A percentile compares a stretch with the other conserved stretches of the same genome.
Evolutionary conservation across 2,329 filamentous ascomycete genomes (phyloP).

Genomic region (Cordyceps pruinosa): DNA sequence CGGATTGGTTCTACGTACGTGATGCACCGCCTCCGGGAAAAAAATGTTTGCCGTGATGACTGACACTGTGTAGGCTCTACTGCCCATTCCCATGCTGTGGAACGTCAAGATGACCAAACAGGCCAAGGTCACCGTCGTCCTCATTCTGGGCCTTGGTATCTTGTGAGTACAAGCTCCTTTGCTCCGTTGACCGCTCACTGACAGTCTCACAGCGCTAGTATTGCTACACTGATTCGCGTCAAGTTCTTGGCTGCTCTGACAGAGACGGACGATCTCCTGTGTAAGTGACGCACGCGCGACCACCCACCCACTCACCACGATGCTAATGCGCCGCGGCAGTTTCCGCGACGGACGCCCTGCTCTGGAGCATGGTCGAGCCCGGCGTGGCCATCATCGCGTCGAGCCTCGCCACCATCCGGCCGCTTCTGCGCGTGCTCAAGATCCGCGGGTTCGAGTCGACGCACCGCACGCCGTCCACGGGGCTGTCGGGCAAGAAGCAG

Average conservation of each 20-base stretch:
- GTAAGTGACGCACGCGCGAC: conserved; percentile 28
- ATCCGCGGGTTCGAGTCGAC: conserved; percentile 41
- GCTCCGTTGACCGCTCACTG: neutral
- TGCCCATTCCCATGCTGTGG: conserved; percentile 50
- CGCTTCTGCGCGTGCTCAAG: conserved; percentile 42
- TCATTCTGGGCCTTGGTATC: conserved; percentile 42
- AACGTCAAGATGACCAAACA: conserved; percentile 45
- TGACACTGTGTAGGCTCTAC: conserved; percentile 32
- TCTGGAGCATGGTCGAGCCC: conserved; percentile 52
- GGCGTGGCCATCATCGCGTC: conserved; percentile 49
- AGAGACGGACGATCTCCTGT: conserved; percentile 39
- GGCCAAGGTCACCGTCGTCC: conserved; percentile 44
- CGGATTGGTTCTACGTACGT: conserved; percentile 47
- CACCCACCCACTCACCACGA: neutral
- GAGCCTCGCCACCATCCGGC: conserved; percentile 47
- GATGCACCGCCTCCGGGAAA: neutral
- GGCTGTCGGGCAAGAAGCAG: conserved; percentile 22
- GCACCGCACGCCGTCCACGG: conserved; percentile 26
- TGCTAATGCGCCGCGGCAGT: conserved; percentile 27
- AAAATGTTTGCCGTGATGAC: neutral
- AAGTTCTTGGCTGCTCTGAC: conserved; percentile 40
- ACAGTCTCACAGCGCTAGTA: conserved; percentile 35
- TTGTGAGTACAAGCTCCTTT: conserved; percentile 30
- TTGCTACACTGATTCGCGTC: conserved; percentile 47
- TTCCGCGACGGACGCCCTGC: conserved; percentile 44